Percentiles rank a stretch among this genome's conserved stretches.
Evolutionary conservation across 164 flowering plant species (phyloP).

Genomic region (Cinnamomum chago): DNA sequence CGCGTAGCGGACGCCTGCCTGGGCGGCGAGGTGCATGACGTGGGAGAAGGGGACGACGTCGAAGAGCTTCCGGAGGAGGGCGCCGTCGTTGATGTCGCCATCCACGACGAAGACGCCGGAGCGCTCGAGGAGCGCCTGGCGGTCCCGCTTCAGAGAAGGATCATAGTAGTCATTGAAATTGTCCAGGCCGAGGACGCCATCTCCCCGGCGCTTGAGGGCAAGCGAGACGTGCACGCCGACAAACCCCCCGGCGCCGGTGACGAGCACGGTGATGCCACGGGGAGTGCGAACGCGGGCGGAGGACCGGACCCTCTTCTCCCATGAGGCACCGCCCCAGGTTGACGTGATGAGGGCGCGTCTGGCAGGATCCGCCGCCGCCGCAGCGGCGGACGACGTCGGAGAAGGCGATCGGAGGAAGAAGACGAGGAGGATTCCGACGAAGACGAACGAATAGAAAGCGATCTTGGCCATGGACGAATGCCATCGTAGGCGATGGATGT

Average conservation of each 20-base stretch:
- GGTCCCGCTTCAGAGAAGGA: slow-evolving; percentile 59
- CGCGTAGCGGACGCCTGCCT: slow-evolving; percentile 93
- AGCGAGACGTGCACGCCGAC: slow-evolving; percentile 80
- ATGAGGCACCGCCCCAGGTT: slow-evolving; percentile 55
- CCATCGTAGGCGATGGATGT: slow-evolving; percentile 38
- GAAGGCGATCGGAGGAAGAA: slow-evolving; percentile 57
- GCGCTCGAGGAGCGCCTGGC: slow-evolving; percentile 67
- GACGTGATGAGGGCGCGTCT: slow-evolving; percentile 45
- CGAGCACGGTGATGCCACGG: slow-evolving; percentile 65
- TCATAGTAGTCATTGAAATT: slow-evolving; percentile 87
- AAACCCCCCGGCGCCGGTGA: slow-evolving; percentile 94
- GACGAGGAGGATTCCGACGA: slow-evolving; percentile 49
- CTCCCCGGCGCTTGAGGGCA: slow-evolving; percentile 81
- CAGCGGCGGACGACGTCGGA: slow-evolving; percentile 18
- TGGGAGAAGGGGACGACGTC: slow-evolving; percentile 80
- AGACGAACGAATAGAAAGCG: slow-evolving; percentile 59
- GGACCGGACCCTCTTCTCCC: slow-evolving; percentile 68
- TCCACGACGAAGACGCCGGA: slow-evolving; percentile 75
- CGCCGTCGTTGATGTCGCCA: slow-evolving; percentile 75
- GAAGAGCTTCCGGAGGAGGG: slow-evolving; percentile 62
- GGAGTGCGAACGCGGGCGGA: slow-evolving; percentile 58
- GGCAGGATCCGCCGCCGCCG: slow-evolving; percentile 39
- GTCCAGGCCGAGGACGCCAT: slow-evolving; percentile 84
- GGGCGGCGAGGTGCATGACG: slow-evolving; percentile 95
- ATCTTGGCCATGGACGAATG: slow-evolving; percentile 60